Base-by-base conservation (phyloP, 2,329 filamentous ascomycete species). In the Monilinia laxa region DNA sequence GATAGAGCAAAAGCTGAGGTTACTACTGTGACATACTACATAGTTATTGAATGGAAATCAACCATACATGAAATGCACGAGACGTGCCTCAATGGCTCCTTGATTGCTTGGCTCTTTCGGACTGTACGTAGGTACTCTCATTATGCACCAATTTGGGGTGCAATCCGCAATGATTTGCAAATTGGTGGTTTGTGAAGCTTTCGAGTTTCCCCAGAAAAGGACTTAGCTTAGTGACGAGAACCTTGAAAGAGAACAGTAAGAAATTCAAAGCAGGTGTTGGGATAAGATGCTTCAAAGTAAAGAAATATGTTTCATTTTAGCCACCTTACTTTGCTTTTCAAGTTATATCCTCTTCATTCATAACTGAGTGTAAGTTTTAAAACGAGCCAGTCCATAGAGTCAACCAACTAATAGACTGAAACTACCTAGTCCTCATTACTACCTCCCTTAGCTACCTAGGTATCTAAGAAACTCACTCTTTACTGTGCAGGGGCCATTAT, bases 101-200 rank as follows among this genome's bases (percentile, higher is more conserved):
- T 23, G 25, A 59, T 59, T n/a, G 57, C 42, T 49, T 49, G 57
- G 57, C 49, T 42, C 42, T 59, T 49, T 59, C 45, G 25, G 25
- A 35, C 28, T 60, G 42, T 18, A 20, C 16, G 38, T 40, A 40
- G 31, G 5, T 58, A 31, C 56, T 47, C 56, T 58, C 40, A 9
- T 35, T 9, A 58, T 58, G 56, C 56, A 47, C 18, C 56, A 58
- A 58, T 47, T 47, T 59, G 28, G 56, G 18, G n/a, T 59, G 56
- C 23, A 59, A 59, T 60, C 25, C 42, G 42, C 28, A 60, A 60
- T 49, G 57, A 35, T n/a, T 31, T 16, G 25, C 31, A 35, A 35
- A 7, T 35, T 49, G 42, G 20, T 49, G 31, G 42, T 14, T 35
- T 49, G 18, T 59, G 31, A 20, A 35, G 57, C 12, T 20, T 47